Evolutionary conservation across 2,329 filamentous ascomycete species (phyloP).

Genomic region (Penicillium sp.): DNA sequence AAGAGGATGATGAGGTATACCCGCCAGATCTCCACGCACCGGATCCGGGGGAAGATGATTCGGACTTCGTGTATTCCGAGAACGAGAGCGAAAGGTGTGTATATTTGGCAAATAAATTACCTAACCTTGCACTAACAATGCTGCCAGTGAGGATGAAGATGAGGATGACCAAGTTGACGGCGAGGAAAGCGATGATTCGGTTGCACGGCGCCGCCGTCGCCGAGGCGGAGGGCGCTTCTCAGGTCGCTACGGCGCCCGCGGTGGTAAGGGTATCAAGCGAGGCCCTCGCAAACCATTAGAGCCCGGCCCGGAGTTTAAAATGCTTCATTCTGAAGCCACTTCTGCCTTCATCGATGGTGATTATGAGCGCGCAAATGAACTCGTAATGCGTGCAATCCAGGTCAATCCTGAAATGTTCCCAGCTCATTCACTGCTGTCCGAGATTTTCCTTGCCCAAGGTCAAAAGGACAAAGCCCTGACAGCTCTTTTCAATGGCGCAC

Average conservation of each 20-base stretch:
- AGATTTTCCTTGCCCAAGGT: slow-evolving; percentile 57
- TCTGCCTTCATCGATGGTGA: slow-evolving; percentile 50
- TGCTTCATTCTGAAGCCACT: slow-evolving; percentile 48
- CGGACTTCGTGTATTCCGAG: slow-evolving; percentile 25
- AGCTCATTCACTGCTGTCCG: slow-evolving; percentile 59
- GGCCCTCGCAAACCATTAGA: slow-evolving; percentile 48
- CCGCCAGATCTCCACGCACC: slow-evolving; percentile 4
- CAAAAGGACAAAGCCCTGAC: slow-evolving; percentile 56
- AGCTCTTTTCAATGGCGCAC: slow-evolving; percentile 58
- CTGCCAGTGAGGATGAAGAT: slow-evolving; percentile 19
- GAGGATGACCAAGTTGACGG: slow-evolving; percentile 18
- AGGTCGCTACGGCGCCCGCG: slow-evolving; percentile 40
- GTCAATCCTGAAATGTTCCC: slow-evolving; percentile 62
- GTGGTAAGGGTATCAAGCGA: slow-evolving; percentile 46
- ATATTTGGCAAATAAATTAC: slow-evolving; percentile 1
- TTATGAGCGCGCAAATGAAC: slow-evolving; percentile 44
- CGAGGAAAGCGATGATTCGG: slow-evolving; percentile 26
- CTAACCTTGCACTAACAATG: neutral
- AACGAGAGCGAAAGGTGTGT: slow-evolving; percentile 30
- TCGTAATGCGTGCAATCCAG: slow-evolving; percentile 51
- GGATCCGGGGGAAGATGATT: slow-evolving; percentile 24
- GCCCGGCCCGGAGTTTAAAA: slow-evolving; percentile 49
- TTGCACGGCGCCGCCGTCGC: slow-evolving; percentile 28
- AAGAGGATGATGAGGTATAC: slow-evolving; percentile 14
- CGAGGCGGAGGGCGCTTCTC: slow-evolving; percentile 35